phyloP scores from a whole-genome alignment of 1,139 yeast genomes.

The Kluyveromyces sp. region DNA sequence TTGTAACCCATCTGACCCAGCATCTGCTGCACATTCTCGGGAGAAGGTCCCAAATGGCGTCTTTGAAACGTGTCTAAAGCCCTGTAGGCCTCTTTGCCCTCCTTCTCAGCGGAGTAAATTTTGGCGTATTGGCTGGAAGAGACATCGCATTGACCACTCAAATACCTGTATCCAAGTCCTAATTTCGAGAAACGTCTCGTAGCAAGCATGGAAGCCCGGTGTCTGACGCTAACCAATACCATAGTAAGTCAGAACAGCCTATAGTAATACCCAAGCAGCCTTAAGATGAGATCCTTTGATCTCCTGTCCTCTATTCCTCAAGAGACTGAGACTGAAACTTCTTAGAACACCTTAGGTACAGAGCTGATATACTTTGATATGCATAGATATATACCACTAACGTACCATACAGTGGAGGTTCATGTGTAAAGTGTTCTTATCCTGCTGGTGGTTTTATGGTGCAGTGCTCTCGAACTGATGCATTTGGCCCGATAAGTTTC shows the following conservation, averaged over 20 bases:
- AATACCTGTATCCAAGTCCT: neutral
- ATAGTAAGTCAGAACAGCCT: no score
- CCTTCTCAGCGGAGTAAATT: constrained; percentile 15
- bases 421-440: no score
- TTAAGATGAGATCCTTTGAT: neutral
- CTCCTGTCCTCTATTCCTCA: neutral
- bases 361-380: neutral
- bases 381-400: neutral
- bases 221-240: neutral
- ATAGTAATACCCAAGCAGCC: neutral
- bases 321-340: neutral
- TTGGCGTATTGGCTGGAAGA: constrained; percentile 17
- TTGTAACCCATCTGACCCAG: constrained; percentile 56
- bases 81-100: constrained; percentile 12
- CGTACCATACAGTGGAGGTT: no score
- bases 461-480: neutral
- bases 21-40: constrained; percentile 57
- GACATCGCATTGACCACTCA: constrained; percentile 13
- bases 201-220: neutral
- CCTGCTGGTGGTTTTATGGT: neutral
- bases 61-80: constrained; percentile 74
- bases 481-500: neutral
- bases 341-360: neutral
- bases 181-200: neutral
- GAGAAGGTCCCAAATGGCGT: constrained; percentile 85